phyloP scores from a whole-genome alignment of 192 early-diverging fungal species.

The Backusella sp. region DNA sequence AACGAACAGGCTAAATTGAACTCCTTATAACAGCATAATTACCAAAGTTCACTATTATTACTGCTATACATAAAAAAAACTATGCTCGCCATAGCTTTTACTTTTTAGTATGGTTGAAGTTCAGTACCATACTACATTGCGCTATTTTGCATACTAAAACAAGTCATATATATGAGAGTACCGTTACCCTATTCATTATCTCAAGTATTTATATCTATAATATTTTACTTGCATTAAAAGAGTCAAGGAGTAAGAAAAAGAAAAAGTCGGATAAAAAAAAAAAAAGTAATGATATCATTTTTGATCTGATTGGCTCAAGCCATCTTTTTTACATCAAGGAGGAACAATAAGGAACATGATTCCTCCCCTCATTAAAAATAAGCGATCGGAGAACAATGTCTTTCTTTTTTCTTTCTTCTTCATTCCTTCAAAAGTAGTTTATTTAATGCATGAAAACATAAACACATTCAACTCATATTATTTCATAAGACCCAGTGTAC shows the following conservation, averaged over 20 bases:
- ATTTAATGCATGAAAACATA: not conserved
- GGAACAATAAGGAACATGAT: not conserved
- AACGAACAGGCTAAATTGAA: not conserved
- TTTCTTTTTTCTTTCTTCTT: not conserved
- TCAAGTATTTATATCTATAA: not conserved
- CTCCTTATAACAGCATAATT: not conserved
- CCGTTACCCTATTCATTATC: no score
- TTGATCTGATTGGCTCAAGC: not conserved
- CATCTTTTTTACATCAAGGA: constrained; percentile 1
- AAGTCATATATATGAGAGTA: not conserved
- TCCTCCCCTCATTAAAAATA: constrained; percentile 11
- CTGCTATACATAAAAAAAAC: not conserved
- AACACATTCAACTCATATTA: not conserved
- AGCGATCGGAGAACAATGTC: not conserved
- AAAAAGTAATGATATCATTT: not conserved
- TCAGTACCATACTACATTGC: not conserved
- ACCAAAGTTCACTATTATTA: not conserved
- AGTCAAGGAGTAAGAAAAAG: not conserved
- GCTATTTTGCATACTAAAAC: not conserved
- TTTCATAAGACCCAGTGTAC: not conserved
- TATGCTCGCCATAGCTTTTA: not conserved
- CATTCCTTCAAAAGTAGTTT: not conserved
- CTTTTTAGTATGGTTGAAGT: not conserved
- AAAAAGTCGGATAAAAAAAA: not conserved
- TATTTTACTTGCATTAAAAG: not conserved